Evolutionary conservation across 1,284 basidiomycete species (phyloP).

Genomic region (Leccinum ponderosum): DNA sequence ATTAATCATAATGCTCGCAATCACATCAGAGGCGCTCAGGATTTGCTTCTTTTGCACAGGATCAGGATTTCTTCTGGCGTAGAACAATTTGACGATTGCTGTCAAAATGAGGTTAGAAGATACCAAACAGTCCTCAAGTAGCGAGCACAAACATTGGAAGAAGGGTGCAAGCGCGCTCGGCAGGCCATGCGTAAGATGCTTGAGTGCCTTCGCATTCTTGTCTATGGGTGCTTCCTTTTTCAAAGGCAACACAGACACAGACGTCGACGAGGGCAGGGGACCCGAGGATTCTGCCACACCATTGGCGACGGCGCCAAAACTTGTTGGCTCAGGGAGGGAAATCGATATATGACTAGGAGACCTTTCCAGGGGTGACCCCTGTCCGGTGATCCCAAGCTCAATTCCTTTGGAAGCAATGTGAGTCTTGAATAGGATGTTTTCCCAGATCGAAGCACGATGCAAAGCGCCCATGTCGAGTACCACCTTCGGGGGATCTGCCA

Average conservation of each 20-base stretch:
- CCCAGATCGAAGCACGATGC: conserved; percentile 86
- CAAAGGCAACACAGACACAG: conserved; percentile 27
- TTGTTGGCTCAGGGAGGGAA: conserved; percentile 41
- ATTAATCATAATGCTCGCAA: conserved; percentile 75
- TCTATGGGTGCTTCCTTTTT: conserved; percentile 51
- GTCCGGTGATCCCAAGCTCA: conserved; percentile 38
- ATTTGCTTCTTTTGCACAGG: conserved; percentile 79
- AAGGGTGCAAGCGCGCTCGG: conserved; percentile 81
- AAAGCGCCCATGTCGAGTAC: conserved; percentile 78
- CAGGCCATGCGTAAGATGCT: conserved; percentile 80
- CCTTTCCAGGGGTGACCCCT: conserved; percentile 45
- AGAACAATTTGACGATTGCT: conserved; percentile 89
- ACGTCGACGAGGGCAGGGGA: conserved; percentile 21
- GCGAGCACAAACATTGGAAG: conserved; percentile 72
- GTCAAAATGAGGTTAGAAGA: conserved; percentile 9
- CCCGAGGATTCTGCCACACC: conserved; percentile 38
- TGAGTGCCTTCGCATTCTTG: conserved; percentile 76
- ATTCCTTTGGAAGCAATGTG: conserved; percentile 57
- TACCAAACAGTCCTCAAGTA: neutral
- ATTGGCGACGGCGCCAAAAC: conserved; percentile 37
- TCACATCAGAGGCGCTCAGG: conserved; percentile 59
- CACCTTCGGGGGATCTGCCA: conserved; percentile 65
- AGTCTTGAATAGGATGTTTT: conserved; percentile 78
- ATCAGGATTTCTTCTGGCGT: conserved; percentile 81
- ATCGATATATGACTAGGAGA: conserved; percentile 43